Percentiles rank a stretch among this genome's conserved stretches.
Conservation (phyloP, 495 filamentous ascomycete genomes). For the Trichodelitschia bisporula region DNA sequence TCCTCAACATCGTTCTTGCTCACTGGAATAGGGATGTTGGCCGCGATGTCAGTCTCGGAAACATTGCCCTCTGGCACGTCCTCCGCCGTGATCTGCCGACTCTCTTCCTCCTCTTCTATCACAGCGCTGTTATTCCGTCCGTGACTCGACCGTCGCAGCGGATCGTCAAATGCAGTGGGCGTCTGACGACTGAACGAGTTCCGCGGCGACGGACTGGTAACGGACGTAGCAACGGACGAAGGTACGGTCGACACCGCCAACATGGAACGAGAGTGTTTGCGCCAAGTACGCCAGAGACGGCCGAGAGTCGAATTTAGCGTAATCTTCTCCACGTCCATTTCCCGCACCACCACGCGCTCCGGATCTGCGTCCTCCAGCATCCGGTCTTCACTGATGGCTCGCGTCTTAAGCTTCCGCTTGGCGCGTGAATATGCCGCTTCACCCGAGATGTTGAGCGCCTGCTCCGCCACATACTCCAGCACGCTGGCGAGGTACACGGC, state of each 20-base stretch:
- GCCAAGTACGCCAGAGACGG: constrained; percentile 85
- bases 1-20: constrained; percentile 45
- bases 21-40: constrained; percentile 36
- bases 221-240: constrained; percentile 4
- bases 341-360: constrained; percentile 59
- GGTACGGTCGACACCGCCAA: constrained; percentile 12
- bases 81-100: neutral
- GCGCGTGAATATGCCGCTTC: constrained; percentile 60
- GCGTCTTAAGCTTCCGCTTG: constrained; percentile 22
- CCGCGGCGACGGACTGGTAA: constrained; percentile 4
- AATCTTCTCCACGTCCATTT: constrained; percentile 79
- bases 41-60: constrained; percentile 16
- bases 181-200: constrained; percentile 1
- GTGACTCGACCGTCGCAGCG: too few species aligned
- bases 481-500: constrained; percentile 92
- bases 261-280: constrained; percentile 40
- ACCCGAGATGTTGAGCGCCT: constrained; percentile 64
- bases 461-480: constrained; percentile 83
- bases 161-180: too few species aligned
- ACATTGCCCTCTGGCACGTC: constrained; percentile 14
- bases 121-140: too few species aligned
- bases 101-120: neutral
- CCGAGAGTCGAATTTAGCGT: constrained; percentile 73
- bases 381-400: neutral
- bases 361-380: constrained; percentile 7